Base-by-base conservation (phyloP, 2,329 filamentous ascomycete species). In the Ophiostoma tasmaniense region DNA sequence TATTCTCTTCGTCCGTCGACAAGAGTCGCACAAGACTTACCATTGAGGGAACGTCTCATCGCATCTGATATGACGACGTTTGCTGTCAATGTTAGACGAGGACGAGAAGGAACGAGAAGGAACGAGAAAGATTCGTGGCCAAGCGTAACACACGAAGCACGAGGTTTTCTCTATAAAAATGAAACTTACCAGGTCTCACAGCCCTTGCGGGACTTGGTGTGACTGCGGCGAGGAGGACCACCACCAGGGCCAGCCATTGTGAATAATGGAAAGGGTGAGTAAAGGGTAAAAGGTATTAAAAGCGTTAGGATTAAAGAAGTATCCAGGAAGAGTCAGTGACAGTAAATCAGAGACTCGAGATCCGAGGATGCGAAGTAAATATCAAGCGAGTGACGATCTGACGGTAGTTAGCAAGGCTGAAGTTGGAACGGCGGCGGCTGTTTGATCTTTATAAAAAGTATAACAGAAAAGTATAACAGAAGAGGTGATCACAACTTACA, bases 31-130 rank as follows among this genome's bases (percentile, higher is more conserved):
- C 39, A 33, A 30, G 22, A 67, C 85, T 75, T 84, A 96, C 93
- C 94, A 99, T 86, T 99, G 95, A 67, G 95, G 95, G 76, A 97
- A 97, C 74, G 88, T 97, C 80, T 99, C 95, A 77, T 99, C 95
- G 81, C 95, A 99, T 75, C 95, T 88, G 78, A 99, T 99, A 80
- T 99, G 95, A 78, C 95, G 89, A 78, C 91, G 90, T 81, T 99
- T 99, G 86, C 83, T 84, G 71, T n/a, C 50, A n/a, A 62, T n/a
- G 61, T 64, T 64, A 65, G 33, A 65, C 33, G 25, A 42, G 62
- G 28, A 42, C 20, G 20, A 37, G 14, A 35, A 11, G 4, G 1
- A 65, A 65, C 20, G 33, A 37, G 14, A 35, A 22, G 3, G 4
- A 14, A 28, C 7, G 22, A 30, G 71, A 73, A 72, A 74, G 72